Base-by-base conservation (phyloP, 2,329 filamentous ascomycete species). In the Cladophialophora immunda region DNA sequence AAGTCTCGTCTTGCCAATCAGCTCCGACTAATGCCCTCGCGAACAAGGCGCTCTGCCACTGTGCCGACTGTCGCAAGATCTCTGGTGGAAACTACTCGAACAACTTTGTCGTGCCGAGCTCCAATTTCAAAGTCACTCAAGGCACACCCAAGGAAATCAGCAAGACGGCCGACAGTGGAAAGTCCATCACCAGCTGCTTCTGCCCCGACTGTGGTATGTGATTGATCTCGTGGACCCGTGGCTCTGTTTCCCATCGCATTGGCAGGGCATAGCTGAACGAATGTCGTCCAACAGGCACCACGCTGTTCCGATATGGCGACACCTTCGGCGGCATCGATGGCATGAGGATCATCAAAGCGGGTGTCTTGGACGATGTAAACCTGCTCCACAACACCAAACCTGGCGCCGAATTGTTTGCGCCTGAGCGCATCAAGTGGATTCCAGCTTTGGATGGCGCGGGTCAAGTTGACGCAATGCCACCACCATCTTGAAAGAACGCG, bases 51-150 rank as follows among this genome's bases (percentile, higher is more conserved):
- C 62, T 80, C 25, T 80, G 78, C 61, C 76, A 80, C 70, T 80
- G 78, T 64, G 34, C 60, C n/a, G 78, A 79, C 65, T 80, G 78
- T 70, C 77, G 78, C 62, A 80, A 80, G 66, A 72, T 80, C 3
- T 76, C 76, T 0, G 77, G 78, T 1, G 55, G 66, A 3, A 65
- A 67, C n/a, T 79, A 71, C 60, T 72, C 70, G 32, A 76, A 75
- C 58, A 78, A 67, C 62, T 72, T 76, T n/a, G 61, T 79, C 25
- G 65, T 78, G 65, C 74, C 77, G 29, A 69, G 17, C 4, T 52
- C 68, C 0, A 72, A 78, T 5, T 63, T 80, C 32, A 71, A 73
- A 0, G 54, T 79, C 65, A 60, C 72, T 0, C 41, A 45, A 22
- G 78, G 78, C 9, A 78, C 9, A 7, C 75, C 77, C 0, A 79